Percentiles rank a stretch among this genome's conserved stretches.
Conservation (phyloP, 345 rosid genomes). For the Nephelium lappaceum region DNA sequence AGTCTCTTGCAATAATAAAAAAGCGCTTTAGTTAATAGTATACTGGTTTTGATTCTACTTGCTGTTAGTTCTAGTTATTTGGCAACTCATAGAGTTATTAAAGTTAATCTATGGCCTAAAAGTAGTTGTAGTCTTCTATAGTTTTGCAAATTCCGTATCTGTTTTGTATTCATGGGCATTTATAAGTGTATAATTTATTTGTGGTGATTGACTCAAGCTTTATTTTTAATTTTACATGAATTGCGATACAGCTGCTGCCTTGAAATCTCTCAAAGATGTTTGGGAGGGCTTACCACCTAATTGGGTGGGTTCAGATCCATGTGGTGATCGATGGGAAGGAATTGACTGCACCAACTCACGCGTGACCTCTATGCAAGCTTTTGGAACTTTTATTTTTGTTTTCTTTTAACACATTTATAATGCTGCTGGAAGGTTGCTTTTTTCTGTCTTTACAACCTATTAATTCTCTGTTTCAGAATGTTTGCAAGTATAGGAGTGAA, state of each 20-base stretch:
- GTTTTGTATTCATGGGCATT: neutral
- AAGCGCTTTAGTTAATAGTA: neutral
- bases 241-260: slow-evolving; percentile 31
- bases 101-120: neutral
- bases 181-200: neutral
- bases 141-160: neutral
- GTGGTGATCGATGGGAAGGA: slow-evolving; percentile 50
- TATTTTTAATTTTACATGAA: neutral
- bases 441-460: neutral
- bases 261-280: slow-evolving; percentile 32
- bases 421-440: neutral
- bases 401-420: neutral
- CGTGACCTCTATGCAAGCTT: slow-evolving; percentile 42
- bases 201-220: neutral
- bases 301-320: slow-evolving; percentile 53
- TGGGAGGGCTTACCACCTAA: slow-evolving; percentile 47
- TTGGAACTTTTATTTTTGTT: neutral
- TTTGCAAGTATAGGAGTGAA: neutral
- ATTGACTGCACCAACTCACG: slow-evolving; percentile 37
- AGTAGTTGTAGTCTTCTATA: neutral
- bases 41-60: neutral
- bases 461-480: neutral
- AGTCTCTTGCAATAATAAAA: neutral
- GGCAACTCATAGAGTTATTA: neutral
- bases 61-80: neutral